Evolutionary conservation across 371 early-diverging fungal genomes (phyloP).

Genomic region (Amoeboaphelidium occidentale): DNA sequence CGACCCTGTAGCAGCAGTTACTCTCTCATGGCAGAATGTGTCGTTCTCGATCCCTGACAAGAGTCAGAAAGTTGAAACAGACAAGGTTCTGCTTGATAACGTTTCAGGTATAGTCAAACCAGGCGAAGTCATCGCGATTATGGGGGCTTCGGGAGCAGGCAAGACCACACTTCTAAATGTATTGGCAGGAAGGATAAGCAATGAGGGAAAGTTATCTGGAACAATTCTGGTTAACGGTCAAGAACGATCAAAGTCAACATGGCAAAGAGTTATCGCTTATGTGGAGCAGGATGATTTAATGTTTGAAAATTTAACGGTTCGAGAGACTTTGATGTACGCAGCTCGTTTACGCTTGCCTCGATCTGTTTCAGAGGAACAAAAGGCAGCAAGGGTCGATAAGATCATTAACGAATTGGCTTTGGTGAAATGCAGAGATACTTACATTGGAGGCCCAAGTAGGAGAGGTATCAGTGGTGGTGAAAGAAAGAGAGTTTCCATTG

Average conservation of each 20-base stretch:
- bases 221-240: conserved; percentile 12
- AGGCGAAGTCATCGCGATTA: conserved; percentile 43
- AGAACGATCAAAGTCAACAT: conserved; percentile 5
- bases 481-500: conserved; percentile 16
- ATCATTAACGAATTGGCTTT: conserved; percentile 1
- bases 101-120: conserved; percentile 22
- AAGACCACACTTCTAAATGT: conserved; percentile 69
- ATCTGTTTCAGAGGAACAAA: neutral
- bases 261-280: conserved; percentile 12
- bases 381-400: neutral
- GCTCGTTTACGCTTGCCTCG: conserved; percentile 13
- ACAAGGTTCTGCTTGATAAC: conserved; percentile 11
- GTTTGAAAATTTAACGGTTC: conserved; percentile 18
- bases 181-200: conserved; percentile 26
- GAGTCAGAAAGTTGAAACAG: neutral
- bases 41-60: neutral
- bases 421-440: neutral
- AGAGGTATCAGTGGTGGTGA: conserved; percentile 12
- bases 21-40: neutral
- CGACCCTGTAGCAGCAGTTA: neutral
- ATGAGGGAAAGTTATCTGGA: conserved; percentile 11
- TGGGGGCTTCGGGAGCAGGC: conserved; percentile 67
- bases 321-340: conserved; percentile 17
- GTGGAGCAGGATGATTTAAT: conserved; percentile 27
- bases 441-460: neutral